These are phyloP conservation scores for Nigrospora osmanthi DNA, from an alignment of 2,329 filamentous ascomycete species.

Conservation along the genomic window DNA sequence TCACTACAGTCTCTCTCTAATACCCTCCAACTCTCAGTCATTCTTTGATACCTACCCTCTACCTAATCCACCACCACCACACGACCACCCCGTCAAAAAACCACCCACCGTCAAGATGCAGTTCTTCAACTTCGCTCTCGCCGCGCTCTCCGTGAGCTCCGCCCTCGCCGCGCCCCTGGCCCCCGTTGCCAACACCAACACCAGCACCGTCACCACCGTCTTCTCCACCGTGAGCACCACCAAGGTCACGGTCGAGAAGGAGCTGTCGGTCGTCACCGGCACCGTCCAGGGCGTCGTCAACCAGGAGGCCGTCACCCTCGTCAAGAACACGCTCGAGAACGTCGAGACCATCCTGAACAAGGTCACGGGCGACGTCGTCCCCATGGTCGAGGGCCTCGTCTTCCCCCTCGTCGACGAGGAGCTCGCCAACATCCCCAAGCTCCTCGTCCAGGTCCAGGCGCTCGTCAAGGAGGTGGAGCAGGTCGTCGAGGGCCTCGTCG, in stretches of 20 bases:
- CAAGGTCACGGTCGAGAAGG: constrained; percentile 9
- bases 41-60: constrained; percentile 13
- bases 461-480: constrained; percentile 13
- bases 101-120: constrained; percentile 17
- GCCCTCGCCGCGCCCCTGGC: constrained; percentile 17
- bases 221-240: constrained; percentile 8
- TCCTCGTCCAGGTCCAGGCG: constrained; percentile 12
- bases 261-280: constrained; percentile 7
- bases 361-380: constrained; percentile 9
- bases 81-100: constrained; percentile 2
- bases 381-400: constrained; percentile 10
- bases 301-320: constrained; percentile 4
- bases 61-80: constrained; percentile 3
- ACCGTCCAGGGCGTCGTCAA: constrained; percentile 1
- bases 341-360: constrained; percentile 12
- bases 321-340: constrained; percentile 13
- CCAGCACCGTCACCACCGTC: constrained; percentile 1
- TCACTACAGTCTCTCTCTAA: constrained; percentile 13
- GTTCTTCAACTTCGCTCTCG: constrained; percentile 20
- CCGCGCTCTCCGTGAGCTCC: constrained; percentile 21
- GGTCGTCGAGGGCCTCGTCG: constrained; percentile 9
- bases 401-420: constrained; percentile 13
- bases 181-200: constrained; percentile 5
- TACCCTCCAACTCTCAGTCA: constrained; percentile 15
- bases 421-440: constrained; percentile 11